Evolutionary conservation across 2,329 filamentous ascomycete genomes (phyloP).

Genomic region (Rasamsonia emersonii): DNA sequence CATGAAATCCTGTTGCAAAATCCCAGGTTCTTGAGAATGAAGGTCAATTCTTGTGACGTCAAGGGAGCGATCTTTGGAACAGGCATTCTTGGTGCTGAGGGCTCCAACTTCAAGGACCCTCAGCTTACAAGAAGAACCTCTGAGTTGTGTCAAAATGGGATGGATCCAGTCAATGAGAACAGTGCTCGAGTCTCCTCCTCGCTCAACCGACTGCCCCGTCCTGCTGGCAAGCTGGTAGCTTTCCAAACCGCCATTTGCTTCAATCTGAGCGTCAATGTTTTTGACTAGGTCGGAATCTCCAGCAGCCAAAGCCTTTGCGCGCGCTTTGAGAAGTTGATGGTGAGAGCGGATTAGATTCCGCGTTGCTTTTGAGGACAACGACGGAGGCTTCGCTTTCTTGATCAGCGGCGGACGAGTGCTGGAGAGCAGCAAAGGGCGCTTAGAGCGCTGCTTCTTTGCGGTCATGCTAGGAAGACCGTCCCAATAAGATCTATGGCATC

Average conservation of each 20-base stretch:
- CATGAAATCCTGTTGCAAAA: conserved; percentile 92
- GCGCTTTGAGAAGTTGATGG: conserved; percentile 51
- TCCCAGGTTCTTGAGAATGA: conserved; percentile 69
- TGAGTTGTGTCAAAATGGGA: conserved; percentile 18
- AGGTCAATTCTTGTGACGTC: conserved; percentile 79
- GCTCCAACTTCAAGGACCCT: conserved; percentile 83
- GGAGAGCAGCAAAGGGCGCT: conserved; percentile 32
- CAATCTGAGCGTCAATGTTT: conserved; percentile 42
- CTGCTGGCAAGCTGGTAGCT: conserved; percentile 56
- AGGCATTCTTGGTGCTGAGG: conserved; percentile 74
- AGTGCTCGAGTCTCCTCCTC: conserved; percentile 56
- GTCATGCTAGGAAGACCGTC: conserved; percentile 16
- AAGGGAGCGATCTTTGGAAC: conserved; percentile 63
- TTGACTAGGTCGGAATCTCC: conserved; percentile 33
- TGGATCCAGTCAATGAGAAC: conserved; percentile 52
- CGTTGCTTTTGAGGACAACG: conserved; percentile 49
- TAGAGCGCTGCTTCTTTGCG: conserved; percentile 21
- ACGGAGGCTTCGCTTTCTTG: conserved; percentile 23
- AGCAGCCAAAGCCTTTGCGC: conserved; percentile 43
- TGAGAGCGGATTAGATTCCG: conserved; percentile 51
- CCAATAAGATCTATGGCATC: too few relatives aligned
- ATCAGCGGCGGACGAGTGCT: conserved; percentile 38
- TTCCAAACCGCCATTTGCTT: conserved; percentile 49
- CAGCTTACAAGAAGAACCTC: conserved; percentile 29
- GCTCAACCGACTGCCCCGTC: conserved; percentile 50